Conservation (phyloP, 768 basidiomycete species). For the Nidula microcarpa region DNA sequence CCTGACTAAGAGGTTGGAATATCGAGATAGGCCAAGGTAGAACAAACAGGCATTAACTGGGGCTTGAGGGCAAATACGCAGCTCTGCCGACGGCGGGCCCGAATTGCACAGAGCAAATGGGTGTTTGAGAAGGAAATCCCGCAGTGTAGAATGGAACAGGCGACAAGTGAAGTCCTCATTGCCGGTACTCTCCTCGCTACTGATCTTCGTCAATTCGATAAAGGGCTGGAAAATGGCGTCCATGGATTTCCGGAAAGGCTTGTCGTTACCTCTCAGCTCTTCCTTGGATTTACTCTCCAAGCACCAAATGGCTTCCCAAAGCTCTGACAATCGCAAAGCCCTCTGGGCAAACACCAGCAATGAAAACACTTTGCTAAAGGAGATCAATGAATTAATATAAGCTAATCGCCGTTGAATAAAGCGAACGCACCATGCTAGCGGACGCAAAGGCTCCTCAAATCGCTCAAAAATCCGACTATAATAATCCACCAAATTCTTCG, state of each 20-base stretch:
- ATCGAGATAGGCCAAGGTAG: conserved; percentile 18
- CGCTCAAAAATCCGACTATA: conserved; percentile 13
- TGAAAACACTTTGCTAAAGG: conserved; percentile 19
- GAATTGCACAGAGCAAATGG: conserved; percentile 9
- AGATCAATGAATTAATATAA: neutral
- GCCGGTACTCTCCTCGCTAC: conserved; percentile 1
- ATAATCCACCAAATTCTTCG: conserved; percentile 10
- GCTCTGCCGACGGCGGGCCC: neutral
- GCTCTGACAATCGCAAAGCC: conserved; percentile 18
- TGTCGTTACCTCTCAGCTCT: conserved; percentile 1
- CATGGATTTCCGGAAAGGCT: conserved; percentile 6
- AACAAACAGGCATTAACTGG: conserved; percentile 19
- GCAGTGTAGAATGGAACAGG: conserved; percentile 21
- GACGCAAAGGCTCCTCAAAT: conserved; percentile 4
- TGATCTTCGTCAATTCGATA: conserved; percentile 7
- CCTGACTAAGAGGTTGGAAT: conserved; percentile 11
- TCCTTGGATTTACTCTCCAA: conserved; percentile 8
- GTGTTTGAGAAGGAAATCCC: conserved; percentile 15
- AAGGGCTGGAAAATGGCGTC: conserved; percentile 10
- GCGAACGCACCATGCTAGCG: conserved; percentile 11
- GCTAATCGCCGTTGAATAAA: neutral
- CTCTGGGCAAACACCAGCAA: conserved; percentile 20
- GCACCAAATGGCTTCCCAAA: conserved; percentile 17
- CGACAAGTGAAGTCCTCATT: conserved; percentile 13
- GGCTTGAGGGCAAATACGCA: conserved; percentile 9